Percentiles rank a stretch among this genome's conserved stretches.
Conservation (phyloP, 1,284 basidiomycete genomes). For the Quambalaria eucalypti region DNA sequence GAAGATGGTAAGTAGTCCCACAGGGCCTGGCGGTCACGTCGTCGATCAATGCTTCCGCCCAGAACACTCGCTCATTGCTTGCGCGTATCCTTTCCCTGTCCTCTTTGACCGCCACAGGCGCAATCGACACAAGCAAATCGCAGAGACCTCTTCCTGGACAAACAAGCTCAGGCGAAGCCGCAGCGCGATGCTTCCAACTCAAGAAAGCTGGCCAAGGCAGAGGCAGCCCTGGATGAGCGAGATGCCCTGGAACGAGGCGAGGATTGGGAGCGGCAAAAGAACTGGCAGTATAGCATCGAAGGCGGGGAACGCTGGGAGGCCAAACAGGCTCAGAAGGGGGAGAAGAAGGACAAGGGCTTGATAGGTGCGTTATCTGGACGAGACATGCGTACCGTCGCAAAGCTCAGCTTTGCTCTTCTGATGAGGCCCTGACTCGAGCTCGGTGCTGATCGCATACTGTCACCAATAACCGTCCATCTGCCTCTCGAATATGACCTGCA, state of each 20-base stretch:
- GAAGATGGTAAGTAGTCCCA: slow-evolving; percentile 60
- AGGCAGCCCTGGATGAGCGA: slow-evolving; percentile 72
- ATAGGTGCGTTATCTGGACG: too few species aligned
- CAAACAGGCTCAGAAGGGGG: slow-evolving; percentile 64
- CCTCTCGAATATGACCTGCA: slow-evolving; percentile 4
- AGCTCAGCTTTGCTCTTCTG: too few species aligned
- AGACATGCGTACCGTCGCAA: too few species aligned
- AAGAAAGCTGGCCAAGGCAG: slow-evolving; percentile 56
- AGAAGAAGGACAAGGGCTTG: slow-evolving; percentile 71
- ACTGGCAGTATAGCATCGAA: slow-evolving; percentile 88
- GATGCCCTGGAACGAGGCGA: slow-evolving; percentile 78
- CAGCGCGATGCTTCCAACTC: slow-evolving; percentile 5
- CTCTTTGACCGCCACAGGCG: neutral
- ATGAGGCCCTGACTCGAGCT: neutral
- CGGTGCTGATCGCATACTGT: neutral
- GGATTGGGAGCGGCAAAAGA: slow-evolving; percentile 64
- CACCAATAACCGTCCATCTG: neutral
- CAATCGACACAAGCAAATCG: slow-evolving; percentile 36
- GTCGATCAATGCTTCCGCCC: too few species aligned
- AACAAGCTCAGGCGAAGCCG: slow-evolving; percentile 2
- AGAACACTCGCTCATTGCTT: too few species aligned
- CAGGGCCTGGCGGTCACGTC: neutral
- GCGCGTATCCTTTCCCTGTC: neutral
- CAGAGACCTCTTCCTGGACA: slow-evolving; percentile 13
- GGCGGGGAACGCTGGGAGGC: slow-evolving; percentile 91